Evolutionary conservation across 2,329 filamentous ascomycete species (phyloP), one percentile per base, ranked within the genome.

Genomic region (Talaromyces piceae): DNA sequence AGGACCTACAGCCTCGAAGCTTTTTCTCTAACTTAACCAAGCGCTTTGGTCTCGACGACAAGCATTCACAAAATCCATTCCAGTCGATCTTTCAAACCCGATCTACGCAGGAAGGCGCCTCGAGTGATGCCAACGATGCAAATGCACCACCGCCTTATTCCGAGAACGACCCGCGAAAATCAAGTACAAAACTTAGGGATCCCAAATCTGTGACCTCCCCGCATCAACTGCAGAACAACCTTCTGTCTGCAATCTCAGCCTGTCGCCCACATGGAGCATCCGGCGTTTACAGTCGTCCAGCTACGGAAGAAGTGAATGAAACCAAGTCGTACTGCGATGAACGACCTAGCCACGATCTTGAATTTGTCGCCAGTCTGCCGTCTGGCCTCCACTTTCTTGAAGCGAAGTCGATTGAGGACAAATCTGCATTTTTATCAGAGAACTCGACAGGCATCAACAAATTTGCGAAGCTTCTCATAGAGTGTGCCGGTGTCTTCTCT

Each of bases 251-350:
- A 2, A 84, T 95, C 63, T 80, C 86, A 58, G 82, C 88, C 6
- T 88, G 87, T 20, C 82, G 89, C 31, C 77, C 89, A 1, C 84
- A 91, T 66, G 85, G 87, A 56, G 88, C 87, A 1, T 78, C 81
- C 13, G 73, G 75, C 9, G 70, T 95, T n/a, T 91, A 88, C 69
- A 82, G 81, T 3, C 80, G 82, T 20, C 88, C 88, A 0, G 73
- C 81, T 49, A 84, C 86, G 30, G 84, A 82, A 55, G 73, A 84
- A 47, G 83, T 95, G 58, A 86, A 86, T 63, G 90, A 95, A 67
- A 86, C 88, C 59, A 81, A 84, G 33, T 86, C 87, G 0, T 95
- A 95, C 70, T 96, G 91, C 67, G 91, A 96, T 71, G 79, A 82
- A 58, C 84, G 75, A 22, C 82, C 86, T 2, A 82, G 81, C 1